Evolutionary conservation across 2,329 filamentous ascomycete species (phyloP).

Genomic region (Huntiella moniliformis): DNA sequence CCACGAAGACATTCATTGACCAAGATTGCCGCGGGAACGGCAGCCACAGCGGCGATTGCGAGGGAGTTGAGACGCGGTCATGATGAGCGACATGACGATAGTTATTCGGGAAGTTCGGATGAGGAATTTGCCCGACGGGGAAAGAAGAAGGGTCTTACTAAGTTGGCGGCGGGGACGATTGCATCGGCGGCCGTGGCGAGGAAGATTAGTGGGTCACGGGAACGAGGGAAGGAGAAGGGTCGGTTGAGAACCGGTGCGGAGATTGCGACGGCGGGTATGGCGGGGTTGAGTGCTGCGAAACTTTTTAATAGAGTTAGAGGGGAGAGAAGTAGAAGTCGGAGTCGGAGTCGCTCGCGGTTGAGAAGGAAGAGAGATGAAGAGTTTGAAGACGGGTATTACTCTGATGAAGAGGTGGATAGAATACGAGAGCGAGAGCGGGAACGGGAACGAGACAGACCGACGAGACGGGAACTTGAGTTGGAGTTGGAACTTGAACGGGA

Average conservation of each 20-base stretch:
- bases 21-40: slow-evolving; percentile 34
- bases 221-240: no score
- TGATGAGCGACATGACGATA: slow-evolving; percentile 10
- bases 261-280: slow-evolving; percentile 40
- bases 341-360: slow-evolving; percentile 9
- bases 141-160: slow-evolving; percentile 27
- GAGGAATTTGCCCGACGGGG: neutral
- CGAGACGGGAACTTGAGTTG: slow-evolving; percentile 13
- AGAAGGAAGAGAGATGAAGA: slow-evolving; percentile 14
- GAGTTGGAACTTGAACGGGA: slow-evolving; percentile 15
- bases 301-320: slow-evolving; percentile 37
- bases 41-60: slow-evolving; percentile 26
- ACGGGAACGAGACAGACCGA: slow-evolving; percentile 16
- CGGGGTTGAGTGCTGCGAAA: slow-evolving; percentile 41
- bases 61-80: slow-evolving; percentile 24
- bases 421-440: neutral
- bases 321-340: slow-evolving; percentile 23
- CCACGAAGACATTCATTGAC: slow-evolving; percentile 24
- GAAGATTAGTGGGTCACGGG: slow-evolving; percentile 27
- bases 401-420: slow-evolving; percentile 13
- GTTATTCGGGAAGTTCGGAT: neutral
- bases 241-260: slow-evolving; percentile 30
- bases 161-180: slow-evolving; percentile 37
- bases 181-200: slow-evolving; percentile 39
- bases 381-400: slow-evolving; percentile 4